Conservation (phyloP, 257 asterid species). For the Scutellaria barbata region DNA sequence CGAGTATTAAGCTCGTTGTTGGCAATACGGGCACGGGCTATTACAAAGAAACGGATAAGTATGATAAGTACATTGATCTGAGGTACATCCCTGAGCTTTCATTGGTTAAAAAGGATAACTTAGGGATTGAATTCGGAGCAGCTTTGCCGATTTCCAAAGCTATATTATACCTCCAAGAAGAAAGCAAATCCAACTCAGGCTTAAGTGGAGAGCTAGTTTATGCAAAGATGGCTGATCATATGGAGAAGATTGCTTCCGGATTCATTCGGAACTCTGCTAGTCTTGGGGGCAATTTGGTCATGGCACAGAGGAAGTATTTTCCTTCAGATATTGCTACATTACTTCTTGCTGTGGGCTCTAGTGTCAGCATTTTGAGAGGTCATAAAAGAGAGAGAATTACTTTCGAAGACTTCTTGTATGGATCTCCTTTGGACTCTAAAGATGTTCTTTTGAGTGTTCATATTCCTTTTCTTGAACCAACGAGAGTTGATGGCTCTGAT, state of each 20-base stretch:
- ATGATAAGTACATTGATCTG: slow-evolving; percentile 32
- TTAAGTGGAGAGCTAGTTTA: slow-evolving; percentile 22
- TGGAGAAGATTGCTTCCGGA: slow-evolving; percentile 35
- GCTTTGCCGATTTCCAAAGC: slow-evolving; percentile 34
- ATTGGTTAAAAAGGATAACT: slow-evolving; percentile 19
- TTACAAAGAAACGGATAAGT: slow-evolving; percentile 28
- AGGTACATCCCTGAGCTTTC: slow-evolving; percentile 34
- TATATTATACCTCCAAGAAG: slow-evolving; percentile 16
- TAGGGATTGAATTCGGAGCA: slow-evolving; percentile 33
- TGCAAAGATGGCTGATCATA: slow-evolving; percentile 29
- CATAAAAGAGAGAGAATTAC: slow-evolving; percentile 9
- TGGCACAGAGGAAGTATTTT: slow-evolving; percentile 32
- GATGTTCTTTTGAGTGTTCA: slow-evolving; percentile 24
- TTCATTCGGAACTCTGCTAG: slow-evolving; percentile 34
- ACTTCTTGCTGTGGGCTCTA: slow-evolving; percentile 32
- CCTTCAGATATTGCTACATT: slow-evolving; percentile 35
- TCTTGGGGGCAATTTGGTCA: slow-evolving; percentile 35
- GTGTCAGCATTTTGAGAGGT: slow-evolving; percentile 28
- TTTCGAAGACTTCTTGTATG: slow-evolving; percentile 26
- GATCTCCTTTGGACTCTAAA: slow-evolving; percentile 24
- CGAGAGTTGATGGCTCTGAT: background rate
- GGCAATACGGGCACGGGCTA: slow-evolving; percentile 31
- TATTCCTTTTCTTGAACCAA: slow-evolving; percentile 30
- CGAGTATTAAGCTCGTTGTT: slow-evolving; percentile 19
- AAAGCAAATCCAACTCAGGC: slow-evolving; percentile 7